Percentiles rank a stretch among this genome's conserved stretches.
Conservation (phyloP, 371 early-diverging fungal species). For the Parasitella parasitica region DNA sequence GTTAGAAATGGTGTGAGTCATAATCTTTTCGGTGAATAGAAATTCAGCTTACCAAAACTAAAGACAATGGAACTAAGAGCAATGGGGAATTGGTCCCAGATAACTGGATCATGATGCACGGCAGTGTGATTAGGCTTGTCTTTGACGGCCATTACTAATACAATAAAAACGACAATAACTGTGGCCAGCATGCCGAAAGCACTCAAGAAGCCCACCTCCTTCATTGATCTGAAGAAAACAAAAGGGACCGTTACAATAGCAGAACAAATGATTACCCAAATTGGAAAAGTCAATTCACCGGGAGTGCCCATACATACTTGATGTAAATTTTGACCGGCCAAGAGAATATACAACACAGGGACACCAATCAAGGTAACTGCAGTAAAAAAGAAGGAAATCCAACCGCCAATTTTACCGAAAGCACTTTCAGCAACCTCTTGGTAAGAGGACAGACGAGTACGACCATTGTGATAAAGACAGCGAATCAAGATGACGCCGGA, state of each 20-base stretch:
- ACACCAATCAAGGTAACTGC: conserved; percentile 67
- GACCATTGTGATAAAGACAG: conserved; percentile 72
- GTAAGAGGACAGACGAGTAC: conserved; percentile 36
- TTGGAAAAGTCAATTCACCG: conserved; percentile 32
- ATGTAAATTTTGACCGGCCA: conserved; percentile 65
- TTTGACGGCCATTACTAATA: conserved; percentile 16
- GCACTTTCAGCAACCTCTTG: conserved; percentile 66
- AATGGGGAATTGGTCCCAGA: conserved; percentile 57
- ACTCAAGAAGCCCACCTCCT: conserved; percentile 69
- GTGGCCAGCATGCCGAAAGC: conserved; percentile 30
- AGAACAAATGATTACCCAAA: conserved; percentile 68
- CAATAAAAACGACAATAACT: conserved; percentile 28
- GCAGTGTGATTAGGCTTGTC: conserved; percentile 10
- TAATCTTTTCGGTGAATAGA: background rate
- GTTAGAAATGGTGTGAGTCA: background rate
- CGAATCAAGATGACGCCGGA: conserved; percentile 69
- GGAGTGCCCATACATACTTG: conserved; percentile 35
- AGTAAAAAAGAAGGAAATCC: conserved; percentile 65
- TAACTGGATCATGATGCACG: conserved; percentile 38
- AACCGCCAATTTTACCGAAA: conserved; percentile 62
- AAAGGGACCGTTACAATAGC: conserved; percentile 68
- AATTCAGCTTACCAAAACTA: conserved; percentile 44
- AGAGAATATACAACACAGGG: conserved; percentile 72
- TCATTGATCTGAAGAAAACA: conserved; percentile 68
- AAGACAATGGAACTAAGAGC: conserved; percentile 63